These are phyloP conservation scores for Sphagnurus paluster DNA, from an alignment of 1,284 basidiomycete species.

Conservation along the genomic window DNA sequence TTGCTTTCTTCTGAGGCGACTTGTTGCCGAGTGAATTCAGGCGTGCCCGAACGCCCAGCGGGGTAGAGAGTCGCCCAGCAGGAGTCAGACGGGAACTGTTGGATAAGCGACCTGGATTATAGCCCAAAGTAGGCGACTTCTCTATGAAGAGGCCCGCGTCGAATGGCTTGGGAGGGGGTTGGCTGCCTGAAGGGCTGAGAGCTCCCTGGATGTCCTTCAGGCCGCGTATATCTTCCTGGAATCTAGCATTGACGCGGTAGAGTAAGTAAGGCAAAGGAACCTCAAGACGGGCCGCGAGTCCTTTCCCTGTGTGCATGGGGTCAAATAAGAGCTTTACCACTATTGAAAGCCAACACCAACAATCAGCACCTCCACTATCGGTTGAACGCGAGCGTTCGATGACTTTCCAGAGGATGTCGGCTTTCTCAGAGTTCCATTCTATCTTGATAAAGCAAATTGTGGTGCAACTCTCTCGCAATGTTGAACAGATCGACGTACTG, in stretches of 20 bases:
- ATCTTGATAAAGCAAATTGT: constrained; percentile 44
- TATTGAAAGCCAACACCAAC: constrained; percentile 50
- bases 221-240: constrained; percentile 78
- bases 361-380: constrained; percentile 70
- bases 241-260: constrained; percentile 75
- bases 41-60: constrained; percentile 64
- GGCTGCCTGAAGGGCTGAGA: constrained; percentile 42
- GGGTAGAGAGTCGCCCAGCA: constrained; percentile 44
- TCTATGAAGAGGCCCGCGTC: constrained; percentile 30
- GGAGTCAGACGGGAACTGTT: constrained; percentile 34
- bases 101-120: constrained; percentile 28
- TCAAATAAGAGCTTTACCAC: constrained; percentile 7
- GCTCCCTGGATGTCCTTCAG: constrained; percentile 67
- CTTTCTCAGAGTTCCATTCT: constrained; percentile 80
- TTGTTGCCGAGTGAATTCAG: constrained; percentile 63
- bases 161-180: constrained; percentile 34
- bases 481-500: constrained; percentile 43
- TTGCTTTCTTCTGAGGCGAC: constrained; percentile 50
- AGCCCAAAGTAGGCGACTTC: constrained; percentile 30
- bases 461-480: constrained; percentile 1
- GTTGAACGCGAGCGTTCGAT: constrained; percentile 72
- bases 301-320: constrained; percentile 59
- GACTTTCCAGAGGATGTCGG: constrained; percentile 79
- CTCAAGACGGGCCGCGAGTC: constrained; percentile 71
- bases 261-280: constrained; percentile 80